Evolutionary conservation across 257 asterid genomes (phyloP), one percentile per base, ranked within the genome.

Genomic region (Solanum arcanum): DNA sequence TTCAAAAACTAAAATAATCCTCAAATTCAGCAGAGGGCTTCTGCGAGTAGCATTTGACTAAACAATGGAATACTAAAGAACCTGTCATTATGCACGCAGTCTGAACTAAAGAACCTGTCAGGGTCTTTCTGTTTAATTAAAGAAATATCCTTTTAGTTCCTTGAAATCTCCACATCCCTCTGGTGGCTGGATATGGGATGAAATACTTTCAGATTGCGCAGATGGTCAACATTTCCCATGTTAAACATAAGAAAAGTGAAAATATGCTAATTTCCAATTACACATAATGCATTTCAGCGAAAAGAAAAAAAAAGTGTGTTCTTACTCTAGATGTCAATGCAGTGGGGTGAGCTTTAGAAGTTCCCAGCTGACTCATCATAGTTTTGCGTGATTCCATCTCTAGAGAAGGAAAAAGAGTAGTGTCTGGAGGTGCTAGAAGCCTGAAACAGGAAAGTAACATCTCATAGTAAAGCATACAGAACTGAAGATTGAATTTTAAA

Each of bases 361-460:
- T 92, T 89, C 93, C 99, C 87, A 91, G 87, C 92, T 95, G 97
- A 90, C 90, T 92, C 97, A 90, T 95, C 76, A 94, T 91, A 87
- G 95, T 90, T 92, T 91, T 94, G 44, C 92, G 96, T n/a, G 97
- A 90, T 92, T 96, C 98, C 94, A 91, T 92, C 89, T 95, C 99
- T 91, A 97, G 90, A 86, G 98, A 93, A 78, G 99, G 97, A 88
- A 95, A 97, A 91, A 96, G 98, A 29, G 99, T 98, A 86, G 99
- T 95, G 35, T 98, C 97, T 18, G 98, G 99, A 90, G 99, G 99
- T 23, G 98, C 93, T 70, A 97, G 89, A 88, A 97, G 99, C 99
- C 98, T 97, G 98, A 89, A 90, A 88, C 89, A 39, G 75, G 77
- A 69, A 85, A 84, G 88, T 23, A 29, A 85, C 62, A 41, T 56